Evolutionary conservation across 208 protist species (phyloP), one percentile per base, ranked within the genome.

Genomic region (Acanthamoeba lenticulata): DNA sequence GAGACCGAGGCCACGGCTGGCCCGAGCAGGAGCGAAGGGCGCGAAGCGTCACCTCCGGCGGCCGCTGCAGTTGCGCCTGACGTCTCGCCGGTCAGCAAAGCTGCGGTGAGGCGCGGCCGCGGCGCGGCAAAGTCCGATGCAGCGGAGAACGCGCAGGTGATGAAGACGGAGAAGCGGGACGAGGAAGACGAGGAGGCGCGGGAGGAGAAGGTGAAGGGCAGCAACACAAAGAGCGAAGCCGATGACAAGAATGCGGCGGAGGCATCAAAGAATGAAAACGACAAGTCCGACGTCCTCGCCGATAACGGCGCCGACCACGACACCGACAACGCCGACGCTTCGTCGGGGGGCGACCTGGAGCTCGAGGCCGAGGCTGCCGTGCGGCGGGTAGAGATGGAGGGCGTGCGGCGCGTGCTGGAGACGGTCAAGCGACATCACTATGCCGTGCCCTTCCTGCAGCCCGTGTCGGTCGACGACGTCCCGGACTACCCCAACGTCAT

Each of bases 401-500:
- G 40, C 40, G 44, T 52, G 5, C 81, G 40, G 40, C 49, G 81
- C 6, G 32, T 90, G 44, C 81, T 90, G 49, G 36, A 72, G 9
- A 29, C 45, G 0, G 81, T 90, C 49, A 62, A 52, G 32, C 42
- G 42, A 21, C 81, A 90, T 21, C 29, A 90, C 32, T 90, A 90
- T 44, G 81, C 81, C 6, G 21, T 40, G 81, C 81, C 81, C 34
- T 90, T 90, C 24, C 4, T 90, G 81, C 32, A 90, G 5, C 81
- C 81, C 42, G 81, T 90, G 27, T 65, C 81, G 32, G 49, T n/a
- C 29, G 81, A 90, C 7, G 81, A 90, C 44, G 81, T 44, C 42
- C 81, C 81, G 0, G 81, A 90, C 19, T 90, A 90, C 19, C 34
- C 29, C 49, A 55, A 65, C n/a, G 38, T 90, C 49, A 90, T 90